Conservation (phyloP, 306 rosid genomes). For the Lathyrus aphaca region DNA sequence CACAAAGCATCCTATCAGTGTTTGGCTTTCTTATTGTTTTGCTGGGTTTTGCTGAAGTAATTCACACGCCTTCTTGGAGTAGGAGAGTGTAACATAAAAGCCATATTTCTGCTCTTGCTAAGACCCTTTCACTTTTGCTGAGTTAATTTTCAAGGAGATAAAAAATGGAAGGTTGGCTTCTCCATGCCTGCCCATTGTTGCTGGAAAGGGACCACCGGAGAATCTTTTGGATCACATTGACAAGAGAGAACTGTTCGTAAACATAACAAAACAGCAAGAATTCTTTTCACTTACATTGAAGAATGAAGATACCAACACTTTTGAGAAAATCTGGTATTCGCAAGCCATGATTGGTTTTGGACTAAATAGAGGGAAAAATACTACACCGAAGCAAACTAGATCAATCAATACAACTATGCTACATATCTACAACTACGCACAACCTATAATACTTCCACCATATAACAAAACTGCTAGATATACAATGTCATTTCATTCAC, state of each 20-base stretch:
- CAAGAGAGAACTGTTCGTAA: not conserved
- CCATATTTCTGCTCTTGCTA: not conserved
- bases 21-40: not conserved
- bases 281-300: not conserved
- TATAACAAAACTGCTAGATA: conserved; percentile 56
- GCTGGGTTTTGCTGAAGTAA: not conserved
- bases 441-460: conserved; percentile 47
- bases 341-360: conserved; percentile 27
- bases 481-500: conserved; percentile 47
- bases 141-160: too few species aligned
- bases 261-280: not conserved
- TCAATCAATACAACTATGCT: conserved; percentile 46
- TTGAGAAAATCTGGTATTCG: conserved; percentile 50
- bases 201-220: too few species aligned
- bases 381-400: conserved; percentile 54
- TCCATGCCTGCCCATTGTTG: too few species aligned
- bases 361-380: conserved; percentile 3
- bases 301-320: conserved; percentile 2
- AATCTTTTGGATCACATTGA: too few species aligned
- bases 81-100: not conserved
- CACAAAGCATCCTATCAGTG: not conserved
- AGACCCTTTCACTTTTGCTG: not conserved
- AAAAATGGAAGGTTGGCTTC: too few species aligned
- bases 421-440: conserved; percentile 66
- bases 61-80: not conserved